Conservation (phyloP, 352 stramenopile species). For the Bremia lactucae region DNA sequence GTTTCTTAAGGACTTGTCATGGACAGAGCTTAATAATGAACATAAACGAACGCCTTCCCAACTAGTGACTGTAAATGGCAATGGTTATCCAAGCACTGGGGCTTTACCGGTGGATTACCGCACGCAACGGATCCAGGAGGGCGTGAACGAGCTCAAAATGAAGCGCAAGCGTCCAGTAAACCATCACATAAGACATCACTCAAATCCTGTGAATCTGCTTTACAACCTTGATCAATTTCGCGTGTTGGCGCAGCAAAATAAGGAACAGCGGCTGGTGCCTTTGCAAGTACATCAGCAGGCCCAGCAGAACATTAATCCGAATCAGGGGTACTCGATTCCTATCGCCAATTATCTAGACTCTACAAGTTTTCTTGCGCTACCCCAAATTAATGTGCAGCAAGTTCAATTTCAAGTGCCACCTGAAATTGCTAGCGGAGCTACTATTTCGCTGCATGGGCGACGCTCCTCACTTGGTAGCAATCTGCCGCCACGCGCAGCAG, state of each 20-base stretch:
- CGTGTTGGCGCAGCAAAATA: slow-evolving; percentile 47
- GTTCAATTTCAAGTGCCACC: slow-evolving; percentile 43
- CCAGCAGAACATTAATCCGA: slow-evolving; percentile 20
- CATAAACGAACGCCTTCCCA: slow-evolving; percentile 3
- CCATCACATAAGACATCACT: slow-evolving; percentile 55
- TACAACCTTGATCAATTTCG: slow-evolving; percentile 72
- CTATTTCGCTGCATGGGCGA: slow-evolving; percentile 43
- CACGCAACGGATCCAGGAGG: slow-evolving; percentile 53
- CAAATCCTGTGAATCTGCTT: slow-evolving; percentile 66
- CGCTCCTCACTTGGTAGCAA: slow-evolving; percentile 40
- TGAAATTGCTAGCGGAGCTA: slow-evolving; percentile 44
- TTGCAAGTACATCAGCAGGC: slow-evolving; percentile 16
- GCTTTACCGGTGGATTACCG: slow-evolving; percentile 33
- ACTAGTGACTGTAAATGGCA: slow-evolving; percentile 8
- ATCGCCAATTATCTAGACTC: slow-evolving; percentile 26
- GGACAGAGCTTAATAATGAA: slow-evolving; percentile 24
- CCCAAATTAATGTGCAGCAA: slow-evolving; percentile 23
- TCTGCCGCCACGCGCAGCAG: slow-evolving; percentile 19
- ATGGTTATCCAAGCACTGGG: slow-evolving; percentile 3
- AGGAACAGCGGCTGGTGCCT: slow-evolving; percentile 29
- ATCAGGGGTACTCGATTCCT: slow-evolving; percentile 23
- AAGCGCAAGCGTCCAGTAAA: slow-evolving; percentile 56
- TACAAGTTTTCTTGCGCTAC: slow-evolving; percentile 14
- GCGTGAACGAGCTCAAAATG: slow-evolving; percentile 66
- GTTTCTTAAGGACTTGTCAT: slow-evolving; percentile 36